A percentile compares a stretch with the other conserved stretches of the same genome.
These are phyloP conservation scores for Claviceps digitariae DNA, from an alignment of 2,329 filamentous ascomycete genomes.

Conservation along the genomic window DNA sequence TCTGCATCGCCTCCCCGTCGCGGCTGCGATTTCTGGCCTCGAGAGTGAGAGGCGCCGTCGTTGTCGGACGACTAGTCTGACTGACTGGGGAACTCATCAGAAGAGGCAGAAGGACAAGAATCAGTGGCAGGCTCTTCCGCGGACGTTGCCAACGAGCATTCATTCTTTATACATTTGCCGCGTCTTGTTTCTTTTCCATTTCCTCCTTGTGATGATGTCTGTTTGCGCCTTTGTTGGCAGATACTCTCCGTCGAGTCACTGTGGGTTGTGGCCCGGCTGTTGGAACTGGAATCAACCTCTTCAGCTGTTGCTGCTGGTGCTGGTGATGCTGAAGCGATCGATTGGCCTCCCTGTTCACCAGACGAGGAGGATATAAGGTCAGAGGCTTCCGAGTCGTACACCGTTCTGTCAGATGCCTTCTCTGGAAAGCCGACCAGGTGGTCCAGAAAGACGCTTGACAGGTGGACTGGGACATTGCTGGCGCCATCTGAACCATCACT, in stretches of 20 bases:
- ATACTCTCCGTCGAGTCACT: not conserved
- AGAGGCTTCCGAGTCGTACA: not conserved
- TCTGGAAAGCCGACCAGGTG: not conserved
- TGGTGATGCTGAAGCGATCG: too few species aligned
- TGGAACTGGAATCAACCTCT: not conserved
- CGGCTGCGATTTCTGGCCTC: not conserved
- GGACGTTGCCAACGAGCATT: not conserved
- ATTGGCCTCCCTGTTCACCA: too few species aligned
- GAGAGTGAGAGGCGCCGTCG: not conserved
- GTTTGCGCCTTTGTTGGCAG: not conserved
- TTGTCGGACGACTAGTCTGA: slow-evolving; percentile 2
- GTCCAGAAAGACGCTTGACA: not conserved
- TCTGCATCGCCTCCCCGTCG: not conserved
- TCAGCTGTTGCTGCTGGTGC: not conserved
- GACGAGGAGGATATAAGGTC: not conserved
- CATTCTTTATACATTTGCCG: not conserved
- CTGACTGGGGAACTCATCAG: not conserved
- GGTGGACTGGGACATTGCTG: not conserved
- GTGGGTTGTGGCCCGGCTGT: too few species aligned
- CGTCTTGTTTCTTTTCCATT: too few species aligned
- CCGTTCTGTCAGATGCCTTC: not conserved
- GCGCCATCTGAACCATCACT: not conserved
- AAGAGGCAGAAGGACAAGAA: not conserved
- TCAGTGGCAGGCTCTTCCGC: not conserved
- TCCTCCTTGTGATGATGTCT: too few species aligned